Percentiles rank a stretch among this genome's conserved stretches.
phyloP scores from a whole-genome alignment of 176 grass and related monocot genomes.

The Microstegium vimineum region DNA sequence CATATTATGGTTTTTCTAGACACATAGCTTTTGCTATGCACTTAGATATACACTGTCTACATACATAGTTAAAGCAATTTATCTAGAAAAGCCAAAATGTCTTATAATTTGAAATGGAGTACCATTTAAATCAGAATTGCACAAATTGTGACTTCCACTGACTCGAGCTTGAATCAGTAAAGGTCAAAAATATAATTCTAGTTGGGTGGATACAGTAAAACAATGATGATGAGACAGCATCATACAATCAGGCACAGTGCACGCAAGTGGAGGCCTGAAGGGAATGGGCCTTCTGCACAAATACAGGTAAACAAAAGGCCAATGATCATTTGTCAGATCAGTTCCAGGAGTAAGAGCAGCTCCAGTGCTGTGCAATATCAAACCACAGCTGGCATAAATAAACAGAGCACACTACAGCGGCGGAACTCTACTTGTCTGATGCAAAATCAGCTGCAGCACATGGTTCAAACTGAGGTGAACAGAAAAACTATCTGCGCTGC shows the following conservation, averaged over 20 bases:
- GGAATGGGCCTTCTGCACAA: background rate
- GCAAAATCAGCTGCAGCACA: background rate
- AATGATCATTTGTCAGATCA: background rate
- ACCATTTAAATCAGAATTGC: no score
- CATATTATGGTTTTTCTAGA: background rate
- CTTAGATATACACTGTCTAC: background rate
- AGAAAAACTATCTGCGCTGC: background rate
- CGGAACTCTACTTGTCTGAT: background rate
- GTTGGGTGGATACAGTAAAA: background rate
- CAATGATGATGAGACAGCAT: background rate
- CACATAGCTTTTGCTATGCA: background rate
- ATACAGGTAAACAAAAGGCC: background rate
- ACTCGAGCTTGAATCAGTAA: background rate
- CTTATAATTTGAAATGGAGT: no score
- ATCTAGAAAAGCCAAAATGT: no score
- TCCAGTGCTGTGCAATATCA: background rate
- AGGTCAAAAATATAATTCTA: background rate
- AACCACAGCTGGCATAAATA: background rate
- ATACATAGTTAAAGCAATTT: no score
- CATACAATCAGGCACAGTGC: background rate
- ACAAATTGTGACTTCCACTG: no score
- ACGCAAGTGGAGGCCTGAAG: background rate
- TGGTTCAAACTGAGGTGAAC: background rate
- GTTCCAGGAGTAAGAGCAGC: background rate
- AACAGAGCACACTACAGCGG: background rate